Evolutionary conservation across 2,329 filamentous ascomycete species (phyloP), one percentile per base, ranked within the genome.

Genomic region (Ustulina deusta): DNA sequence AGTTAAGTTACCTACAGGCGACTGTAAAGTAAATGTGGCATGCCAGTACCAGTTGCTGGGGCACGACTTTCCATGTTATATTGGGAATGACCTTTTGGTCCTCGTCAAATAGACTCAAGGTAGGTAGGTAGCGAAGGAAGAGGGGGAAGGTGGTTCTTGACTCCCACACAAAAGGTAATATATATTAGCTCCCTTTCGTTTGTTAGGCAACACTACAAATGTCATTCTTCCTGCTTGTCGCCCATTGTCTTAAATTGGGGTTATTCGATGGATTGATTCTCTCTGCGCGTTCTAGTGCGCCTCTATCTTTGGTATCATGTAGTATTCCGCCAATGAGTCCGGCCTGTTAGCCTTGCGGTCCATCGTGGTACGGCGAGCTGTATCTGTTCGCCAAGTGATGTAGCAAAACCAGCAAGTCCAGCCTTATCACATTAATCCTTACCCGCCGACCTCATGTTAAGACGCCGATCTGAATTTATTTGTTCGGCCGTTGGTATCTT

Each of bases 401-500:
- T 11, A 13, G 22, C 4, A 40, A 49, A 44, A 25, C 29, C 6
- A 38, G 56, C 48, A 61, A 61, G 22, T 32, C 34, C 20, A 32
- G 15, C 9, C 51, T 48, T 36, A 32, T 29, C 25, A 46, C 13
- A 58, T 36, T 22, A 25, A 49, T 27, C n/a, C 6, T 13, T n/a
- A 6, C 13, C 13, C 20, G n/a, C 51, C 42, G 44, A 17, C 15
- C 46, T 40, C 27, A 57, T 62, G 34, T 25, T 58, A 38, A 49
- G 51, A 36, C 15, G 17, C 32, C 6, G 9, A 56, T 44, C 42
- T n/a, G 17, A 15, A 9, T 22, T 22, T 34, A 25, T 42, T 11
- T 63, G 10, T 17, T 56, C 36, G 56, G 61, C 34, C 75, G 73
- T 59, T 76, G 75, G 61, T 76, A 76, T 68, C 78, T 75, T 71